These are phyloP conservation scores for Ogataea thermomethanolica DNA, from an alignment of 805 yeast genomes.

Conservation along the genomic window DNA sequence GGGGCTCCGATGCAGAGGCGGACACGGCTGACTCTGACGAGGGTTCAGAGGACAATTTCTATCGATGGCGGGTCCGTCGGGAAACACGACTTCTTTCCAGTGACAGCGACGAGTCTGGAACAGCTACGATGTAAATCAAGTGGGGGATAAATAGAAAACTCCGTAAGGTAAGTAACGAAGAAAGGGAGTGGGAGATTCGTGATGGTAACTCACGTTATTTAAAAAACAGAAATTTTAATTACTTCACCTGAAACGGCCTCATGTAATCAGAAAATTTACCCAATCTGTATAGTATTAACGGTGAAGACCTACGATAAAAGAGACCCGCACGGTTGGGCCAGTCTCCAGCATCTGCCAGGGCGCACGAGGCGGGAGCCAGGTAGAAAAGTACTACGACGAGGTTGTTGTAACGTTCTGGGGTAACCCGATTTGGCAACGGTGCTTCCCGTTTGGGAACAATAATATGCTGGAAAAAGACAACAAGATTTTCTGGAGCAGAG, in stretches of 20 bases:
- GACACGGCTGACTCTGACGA: background rate
- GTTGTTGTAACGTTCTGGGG: background rate
- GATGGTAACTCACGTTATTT: background rate
- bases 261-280: background rate
- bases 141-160: background rate
- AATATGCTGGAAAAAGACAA: constrained; percentile 2
- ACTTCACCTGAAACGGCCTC: background rate
- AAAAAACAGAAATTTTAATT: background rate
- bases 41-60: background rate
- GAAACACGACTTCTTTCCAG: constrained; percentile 1
- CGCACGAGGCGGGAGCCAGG: background rate
- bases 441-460: constrained; percentile 2
- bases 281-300: background rate
- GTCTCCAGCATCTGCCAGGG: background rate
- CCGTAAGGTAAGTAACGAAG: no score
- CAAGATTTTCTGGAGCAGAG: background rate
- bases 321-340: background rate
- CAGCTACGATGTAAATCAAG: no score
- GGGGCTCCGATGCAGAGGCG: background rate
- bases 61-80: background rate
- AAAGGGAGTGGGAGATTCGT: no score
- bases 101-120: constrained; percentile 1
- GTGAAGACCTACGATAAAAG: no score
- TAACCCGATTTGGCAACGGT: background rate
- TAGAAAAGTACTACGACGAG: background rate